Base-by-base conservation (phyloP, 257 asterid genomes). In the Apocynum venetum region DNA sequence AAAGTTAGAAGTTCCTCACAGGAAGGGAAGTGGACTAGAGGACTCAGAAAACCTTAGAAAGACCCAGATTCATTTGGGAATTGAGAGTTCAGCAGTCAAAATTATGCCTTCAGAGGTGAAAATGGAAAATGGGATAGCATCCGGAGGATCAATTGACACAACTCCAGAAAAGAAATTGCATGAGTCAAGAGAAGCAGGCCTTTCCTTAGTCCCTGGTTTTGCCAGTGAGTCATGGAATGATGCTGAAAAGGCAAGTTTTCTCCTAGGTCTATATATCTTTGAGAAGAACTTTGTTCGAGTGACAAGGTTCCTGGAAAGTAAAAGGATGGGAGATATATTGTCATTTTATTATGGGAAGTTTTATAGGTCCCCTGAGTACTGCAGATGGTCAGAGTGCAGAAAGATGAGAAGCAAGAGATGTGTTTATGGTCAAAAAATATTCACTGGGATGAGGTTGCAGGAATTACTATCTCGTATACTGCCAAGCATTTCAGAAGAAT, bases 391-490 rank as follows among this genome's bases (percentile, higher is more conserved):
- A 7, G 89, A 85, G 5, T 74, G 90, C 48, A 77, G 87, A 76
- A 92, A 86, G 82, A 74, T 81, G 80, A 89, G 81, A 80, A 87
- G 85, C 83, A 83, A 80, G 82, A 92, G 80, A 77, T 78, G 86
- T 77, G 91, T 83, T 2, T 79, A 73, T 59, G 97, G 97, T 43
- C 90, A 85, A 83, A 87, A 84, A 79, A 77, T 92, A 82, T 92
- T 92, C 76, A 87, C 86, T 15, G 97, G 97, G 80, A n/a, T 57
- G 57, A 92, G 97, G 85, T 93, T 77, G 84, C 93, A 89, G 69
- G 97, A 89, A 73, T 76, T 92, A 20, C 61, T 91, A 44, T 82
- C 91, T 78, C 92, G 97, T 44, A 61, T 92, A 80, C 57, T 81
- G 69, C 84, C 80, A 8, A 46, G 25, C 64, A 73, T 87, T 64